phyloP scores from a whole-genome alignment of 495 filamentous ascomycete species.

The Mycothermus thermophilus region DNA sequence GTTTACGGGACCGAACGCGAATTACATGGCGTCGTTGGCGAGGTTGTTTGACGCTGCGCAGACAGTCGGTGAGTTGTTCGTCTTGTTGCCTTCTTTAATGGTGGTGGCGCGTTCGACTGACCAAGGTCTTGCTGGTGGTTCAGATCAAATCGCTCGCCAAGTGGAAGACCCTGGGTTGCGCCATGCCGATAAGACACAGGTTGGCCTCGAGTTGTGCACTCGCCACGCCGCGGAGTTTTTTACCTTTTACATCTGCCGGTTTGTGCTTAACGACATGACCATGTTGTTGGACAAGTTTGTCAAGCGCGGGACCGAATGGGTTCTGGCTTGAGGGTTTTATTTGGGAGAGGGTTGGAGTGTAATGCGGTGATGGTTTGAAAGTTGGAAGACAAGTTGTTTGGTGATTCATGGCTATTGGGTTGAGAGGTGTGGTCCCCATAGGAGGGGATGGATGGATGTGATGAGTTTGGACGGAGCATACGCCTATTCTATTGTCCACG shows the following conservation, averaged over 20 bases:
- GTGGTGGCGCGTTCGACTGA: not conserved
- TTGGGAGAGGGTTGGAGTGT: not conserved
- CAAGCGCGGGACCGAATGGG: slow-evolving; percentile 93
- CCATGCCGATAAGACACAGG: slow-evolving; percentile 67
- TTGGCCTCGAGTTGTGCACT: slow-evolving; percentile 84
- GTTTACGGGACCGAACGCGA: slow-evolving; percentile 70
- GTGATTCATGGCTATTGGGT: too few species aligned
- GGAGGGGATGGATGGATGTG: too few species aligned
- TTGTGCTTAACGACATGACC: slow-evolving; percentile 71
- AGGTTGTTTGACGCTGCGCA: slow-evolving; percentile 90
- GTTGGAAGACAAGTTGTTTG: too few species aligned
- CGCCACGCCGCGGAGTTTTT: slow-evolving; percentile 96
- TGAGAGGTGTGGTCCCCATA: too few species aligned
- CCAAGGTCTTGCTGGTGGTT: slow-evolving; percentile 6
- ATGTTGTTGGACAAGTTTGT: slow-evolving; percentile 92
- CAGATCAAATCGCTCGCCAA: slow-evolving; percentile 92
- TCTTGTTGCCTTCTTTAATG: not conserved
- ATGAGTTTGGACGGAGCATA: too few species aligned
- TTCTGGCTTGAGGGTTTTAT: slow-evolving; percentile 21
- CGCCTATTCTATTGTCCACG: too few species aligned
- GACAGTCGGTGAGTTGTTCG: slow-evolving; percentile 59
- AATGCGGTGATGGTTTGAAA: not conserved
- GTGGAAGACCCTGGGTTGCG: slow-evolving; percentile 86
- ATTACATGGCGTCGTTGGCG: slow-evolving; percentile 84
- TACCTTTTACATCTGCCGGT: slow-evolving; percentile 90